Conservation (phyloP, 371 early-diverging fungal genomes). For the Lichtheimia ornata region DNA sequence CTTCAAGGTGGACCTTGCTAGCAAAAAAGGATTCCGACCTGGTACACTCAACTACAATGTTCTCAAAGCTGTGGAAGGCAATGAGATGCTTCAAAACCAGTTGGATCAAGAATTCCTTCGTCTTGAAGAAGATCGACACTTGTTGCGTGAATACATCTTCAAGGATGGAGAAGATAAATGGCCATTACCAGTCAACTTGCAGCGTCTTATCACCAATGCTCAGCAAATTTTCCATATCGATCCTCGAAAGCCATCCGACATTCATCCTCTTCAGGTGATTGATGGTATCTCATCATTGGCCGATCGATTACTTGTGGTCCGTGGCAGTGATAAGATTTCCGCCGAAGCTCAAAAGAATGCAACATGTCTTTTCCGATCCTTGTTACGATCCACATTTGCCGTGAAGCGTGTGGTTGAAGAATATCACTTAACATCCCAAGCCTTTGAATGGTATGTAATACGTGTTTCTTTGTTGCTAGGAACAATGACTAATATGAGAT, state of each 20-base stretch:
- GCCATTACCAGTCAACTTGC: conserved; percentile 93
- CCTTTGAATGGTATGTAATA: conserved; percentile 82
- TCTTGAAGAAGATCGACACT: conserved; percentile 73
- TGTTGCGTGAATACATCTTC: conserved; percentile 81
- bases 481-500: not conserved
- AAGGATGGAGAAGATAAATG: conserved; percentile 73
- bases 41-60: conserved; percentile 68
- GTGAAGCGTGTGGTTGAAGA: conserved; percentile 89
- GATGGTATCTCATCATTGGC: conserved; percentile 72
- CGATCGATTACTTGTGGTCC: conserved; percentile 80
- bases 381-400: conserved; percentile 84
- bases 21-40: conserved; percentile 57
- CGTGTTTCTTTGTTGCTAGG: not conserved
- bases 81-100: conserved; percentile 66
- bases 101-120: conserved; percentile 85
- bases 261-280: conserved; percentile 85
- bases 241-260: conserved; percentile 76
- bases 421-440: conserved; percentile 82
- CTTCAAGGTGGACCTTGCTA: conserved; percentile 82
- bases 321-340: conserved; percentile 85
- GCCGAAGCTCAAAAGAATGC: conserved; percentile 91
- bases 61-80: conserved; percentile 68
- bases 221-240: conserved; percentile 88
- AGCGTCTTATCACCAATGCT: conserved; percentile 90
- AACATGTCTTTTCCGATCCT: conserved; percentile 86